Evolutionary conservation across 2,329 filamentous ascomycete genomes (phyloP).

Genomic region (Cordyceps cicadae): DNA sequence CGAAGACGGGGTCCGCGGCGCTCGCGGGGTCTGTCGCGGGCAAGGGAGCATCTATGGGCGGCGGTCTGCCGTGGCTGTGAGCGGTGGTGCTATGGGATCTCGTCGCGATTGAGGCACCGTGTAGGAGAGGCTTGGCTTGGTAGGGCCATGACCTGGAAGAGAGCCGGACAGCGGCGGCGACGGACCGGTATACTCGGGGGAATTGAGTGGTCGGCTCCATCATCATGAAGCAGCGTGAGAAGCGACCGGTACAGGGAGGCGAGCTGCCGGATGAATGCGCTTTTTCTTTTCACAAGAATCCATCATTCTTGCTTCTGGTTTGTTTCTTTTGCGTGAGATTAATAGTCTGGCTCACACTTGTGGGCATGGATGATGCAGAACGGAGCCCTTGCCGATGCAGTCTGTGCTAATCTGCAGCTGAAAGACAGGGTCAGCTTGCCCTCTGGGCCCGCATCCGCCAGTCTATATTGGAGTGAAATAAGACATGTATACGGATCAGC

Average conservation of each 20-base stretch:
- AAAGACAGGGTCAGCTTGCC: not conserved
- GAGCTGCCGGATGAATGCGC: not conserved
- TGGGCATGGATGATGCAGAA: not conserved
- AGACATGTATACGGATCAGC: not conserved
- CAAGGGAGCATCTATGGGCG: not conserved
- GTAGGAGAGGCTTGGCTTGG: too few relatives aligned
- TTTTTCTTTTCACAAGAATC: not conserved
- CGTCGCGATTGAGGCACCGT: not conserved
- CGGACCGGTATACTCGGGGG: not conserved
- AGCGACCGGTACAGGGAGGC: not conserved
- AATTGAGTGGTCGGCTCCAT: not conserved
- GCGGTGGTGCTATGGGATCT: not conserved
- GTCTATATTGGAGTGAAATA: not conserved
- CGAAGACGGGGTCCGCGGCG: not conserved
- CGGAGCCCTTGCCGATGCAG: not conserved
- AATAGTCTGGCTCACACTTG: not conserved
- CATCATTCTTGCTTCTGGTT: not conserved
- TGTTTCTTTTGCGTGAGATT: not conserved
- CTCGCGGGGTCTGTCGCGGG: not conserved
- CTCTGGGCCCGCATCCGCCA: not conserved
- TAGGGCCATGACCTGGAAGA: not conserved
- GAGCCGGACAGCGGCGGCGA: not conserved
- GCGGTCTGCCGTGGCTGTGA: not conserved
- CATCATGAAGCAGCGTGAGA: not conserved
- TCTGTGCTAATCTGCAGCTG: not conserved